These are phyloP conservation scores for Eimeria maxima DNA, from an alignment of 169 alveolate species.

Conservation along the genomic window DNA sequence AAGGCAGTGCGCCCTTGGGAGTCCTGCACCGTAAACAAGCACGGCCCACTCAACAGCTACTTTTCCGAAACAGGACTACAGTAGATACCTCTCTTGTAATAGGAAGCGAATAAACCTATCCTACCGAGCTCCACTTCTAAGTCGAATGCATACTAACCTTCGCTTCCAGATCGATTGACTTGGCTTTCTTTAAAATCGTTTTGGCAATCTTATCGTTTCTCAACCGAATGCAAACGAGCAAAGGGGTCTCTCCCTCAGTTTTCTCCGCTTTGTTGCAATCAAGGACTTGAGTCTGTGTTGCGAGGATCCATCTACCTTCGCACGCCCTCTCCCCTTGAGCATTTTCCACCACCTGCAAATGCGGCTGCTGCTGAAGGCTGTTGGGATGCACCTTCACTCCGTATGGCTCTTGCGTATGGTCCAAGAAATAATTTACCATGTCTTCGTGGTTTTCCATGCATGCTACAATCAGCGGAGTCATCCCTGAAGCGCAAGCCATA, in stretches of 20 bases:
- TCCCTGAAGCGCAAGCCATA: conserved; percentile 33
- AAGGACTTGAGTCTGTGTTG: conserved; percentile 84
- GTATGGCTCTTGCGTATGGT: conserved; percentile 76
- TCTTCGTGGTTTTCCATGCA: conserved; percentile 83
- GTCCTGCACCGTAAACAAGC: conserved; percentile 61
- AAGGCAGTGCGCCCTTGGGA: conserved; percentile 84
- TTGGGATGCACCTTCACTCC: conserved; percentile 64
- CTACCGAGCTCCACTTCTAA: neutral
- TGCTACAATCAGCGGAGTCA: conserved; percentile 83
- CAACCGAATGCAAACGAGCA: conserved; percentile 91
- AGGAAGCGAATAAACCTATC: neutral
- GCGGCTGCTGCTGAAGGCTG: conserved; percentile 75
- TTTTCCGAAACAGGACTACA: neutral
- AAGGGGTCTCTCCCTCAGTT: conserved; percentile 91
- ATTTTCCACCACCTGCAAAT: conserved; percentile 60
- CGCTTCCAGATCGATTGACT: conserved; percentile 85
- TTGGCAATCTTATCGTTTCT: conserved; percentile 90
- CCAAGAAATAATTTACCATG: conserved; percentile 76
- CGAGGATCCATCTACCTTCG: conserved; percentile 80
- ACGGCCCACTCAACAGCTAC: neutral
- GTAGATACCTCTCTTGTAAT: neutral
- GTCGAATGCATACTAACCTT: conserved; percentile 42
- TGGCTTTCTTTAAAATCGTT: conserved; percentile 87
- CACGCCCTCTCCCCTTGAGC: conserved; percentile 46
- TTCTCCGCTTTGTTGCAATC: conserved; percentile 88